Base-by-base conservation (phyloP, 176 grass and related monocot species). In the Paspalum vaginatum region DNA sequence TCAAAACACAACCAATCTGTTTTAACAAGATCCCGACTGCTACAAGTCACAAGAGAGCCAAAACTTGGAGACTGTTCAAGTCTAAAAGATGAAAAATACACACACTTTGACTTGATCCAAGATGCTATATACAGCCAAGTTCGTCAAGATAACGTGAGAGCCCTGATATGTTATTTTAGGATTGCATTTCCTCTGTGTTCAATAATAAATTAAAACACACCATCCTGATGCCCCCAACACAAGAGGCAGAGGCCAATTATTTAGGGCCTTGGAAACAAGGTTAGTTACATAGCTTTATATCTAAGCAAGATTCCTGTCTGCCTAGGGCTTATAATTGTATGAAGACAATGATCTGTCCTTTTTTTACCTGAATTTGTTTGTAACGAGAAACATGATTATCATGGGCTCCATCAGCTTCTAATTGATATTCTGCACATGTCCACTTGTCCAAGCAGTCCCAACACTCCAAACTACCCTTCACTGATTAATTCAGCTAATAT, bases 301-400 rank as follows among this genome's bases (percentile, higher is more conserved):
- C 73, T 54, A 74, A 73, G 79, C 43, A 86, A 82, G 78, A 82
- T 82, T 86, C 78, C 51, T 59, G 72, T 63, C 21, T 73, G 81
- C 64, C 78, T 85, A 66, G 58, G 68, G 22, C 66, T 72, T 73
- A 78, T 55, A 82, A 78, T 60, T 82, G 40, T 85, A 82, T 43
- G 42, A 68, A 78, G 65, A 24, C 65, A 81, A 51, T 89, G 87
- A 73, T 51, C 49, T 82, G 78, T 45, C 72, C 3, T 11, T 74
- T 40, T 64, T 78, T 85, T 47, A 73, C 72, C 66, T 78, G 32
- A 68, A 7, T 69, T 75, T 69, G 46, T 13, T 66, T 47, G 59
- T 53, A 58, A 86, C 8, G 22, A 70, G 76, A 86, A 78, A 86
- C 83, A 66, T 89, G 79, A 62, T 86, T 68, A 83, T 61, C 37